Evolutionary conservation across 2,329 filamentous ascomycete genomes (phyloP).

Genomic region (Chaetomium sp.): DNA sequence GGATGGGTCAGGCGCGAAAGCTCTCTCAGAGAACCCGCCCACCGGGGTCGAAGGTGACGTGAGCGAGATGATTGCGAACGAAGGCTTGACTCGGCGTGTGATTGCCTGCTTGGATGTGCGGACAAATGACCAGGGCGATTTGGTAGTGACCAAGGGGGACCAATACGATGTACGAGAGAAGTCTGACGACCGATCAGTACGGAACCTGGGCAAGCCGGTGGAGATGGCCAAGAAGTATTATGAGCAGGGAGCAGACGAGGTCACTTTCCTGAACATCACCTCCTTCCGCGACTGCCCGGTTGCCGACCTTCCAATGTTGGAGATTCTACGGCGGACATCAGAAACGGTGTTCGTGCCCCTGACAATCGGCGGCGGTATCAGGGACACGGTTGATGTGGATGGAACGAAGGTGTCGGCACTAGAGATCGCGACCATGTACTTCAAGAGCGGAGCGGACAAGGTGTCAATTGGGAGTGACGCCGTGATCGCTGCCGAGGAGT

Average conservation of each 20-base stretch:
- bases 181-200: constrained; percentile 65
- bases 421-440: constrained; percentile 95
- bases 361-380: constrained; percentile 93
- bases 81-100: constrained; percentile 86
- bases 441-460: constrained; percentile 95
- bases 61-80: constrained; percentile 37
- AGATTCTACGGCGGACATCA: constrained; percentile 83
- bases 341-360: constrained; percentile 94
- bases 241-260: constrained; percentile 92
- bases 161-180: constrained; percentile 99
- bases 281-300: constrained; percentile 95
- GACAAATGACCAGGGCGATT: constrained; percentile 88
- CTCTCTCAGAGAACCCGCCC: constrained; percentile 46
- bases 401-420: constrained; percentile 84
- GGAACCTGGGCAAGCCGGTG: constrained; percentile 95
- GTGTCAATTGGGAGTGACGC: constrained; percentile 96
- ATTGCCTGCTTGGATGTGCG: constrained; percentile 97
- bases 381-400: constrained; percentile 87
- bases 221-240: constrained; percentile 94
- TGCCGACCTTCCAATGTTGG: constrained; percentile 92
- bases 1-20: constrained; percentile 63
- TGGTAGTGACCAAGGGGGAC: constrained; percentile 97
- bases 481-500: constrained; percentile 89
- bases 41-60: constrained; percentile 27
- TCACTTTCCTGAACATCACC: constrained; percentile 98